A percentile compares a stretch with the other conserved stretches of the same genome.
These are phyloP conservation scores for Umbilicus rupestris DNA, from an alignment of 164 flowering plant species.

Conservation along the genomic window DNA sequence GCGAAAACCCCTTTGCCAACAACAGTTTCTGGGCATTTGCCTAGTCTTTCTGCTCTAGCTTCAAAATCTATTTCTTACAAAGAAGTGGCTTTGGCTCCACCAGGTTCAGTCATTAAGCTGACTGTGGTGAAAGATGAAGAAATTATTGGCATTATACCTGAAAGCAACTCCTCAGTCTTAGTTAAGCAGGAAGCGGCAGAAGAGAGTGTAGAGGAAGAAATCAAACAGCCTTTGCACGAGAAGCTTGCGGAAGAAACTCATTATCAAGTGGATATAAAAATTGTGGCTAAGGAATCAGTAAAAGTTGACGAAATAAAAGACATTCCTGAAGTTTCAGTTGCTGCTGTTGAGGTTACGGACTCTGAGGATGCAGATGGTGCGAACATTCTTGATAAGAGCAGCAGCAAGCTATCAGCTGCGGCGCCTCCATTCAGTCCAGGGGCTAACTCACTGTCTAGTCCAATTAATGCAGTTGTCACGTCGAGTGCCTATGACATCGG, in stretches of 20 bases:
- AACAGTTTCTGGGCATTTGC: constrained; percentile 20
- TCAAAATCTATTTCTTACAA: constrained; percentile 75
- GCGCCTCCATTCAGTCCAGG: constrained; percentile 83
- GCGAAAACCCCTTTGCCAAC: constrained; percentile 21
- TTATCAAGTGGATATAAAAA: not conserved
- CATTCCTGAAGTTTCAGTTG: constrained; percentile 18
- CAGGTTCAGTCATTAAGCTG: constrained; percentile 67
- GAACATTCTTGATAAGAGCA: constrained; percentile 28
- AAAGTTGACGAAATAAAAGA: constrained; percentile 23
- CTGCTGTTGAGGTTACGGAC: constrained; percentile 19
- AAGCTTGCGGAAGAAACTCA: not conserved
- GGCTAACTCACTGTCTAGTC: constrained; percentile 23
- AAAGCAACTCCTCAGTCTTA: constrained; percentile 27
- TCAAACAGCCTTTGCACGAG: not conserved
- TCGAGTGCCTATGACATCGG: constrained; percentile 39
- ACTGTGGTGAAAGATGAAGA: constrained; percentile 35
- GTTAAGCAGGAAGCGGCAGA: constrained; percentile 33
- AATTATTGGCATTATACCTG: constrained; percentile 20
- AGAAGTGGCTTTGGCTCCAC: constrained; percentile 80
- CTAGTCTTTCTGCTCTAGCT: constrained; percentile 35
- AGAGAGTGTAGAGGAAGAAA: constrained; percentile 22
- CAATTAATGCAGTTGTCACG: constrained; percentile 24
- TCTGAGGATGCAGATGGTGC: constrained; percentile 17
- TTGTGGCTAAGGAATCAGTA: constrained; percentile 12
- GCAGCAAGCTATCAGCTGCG: constrained; percentile 79